Evolutionary conservation across 805 yeast species (phyloP), one percentile per base, ranked within the genome.

Genomic region (Candida odintsovae): DNA sequence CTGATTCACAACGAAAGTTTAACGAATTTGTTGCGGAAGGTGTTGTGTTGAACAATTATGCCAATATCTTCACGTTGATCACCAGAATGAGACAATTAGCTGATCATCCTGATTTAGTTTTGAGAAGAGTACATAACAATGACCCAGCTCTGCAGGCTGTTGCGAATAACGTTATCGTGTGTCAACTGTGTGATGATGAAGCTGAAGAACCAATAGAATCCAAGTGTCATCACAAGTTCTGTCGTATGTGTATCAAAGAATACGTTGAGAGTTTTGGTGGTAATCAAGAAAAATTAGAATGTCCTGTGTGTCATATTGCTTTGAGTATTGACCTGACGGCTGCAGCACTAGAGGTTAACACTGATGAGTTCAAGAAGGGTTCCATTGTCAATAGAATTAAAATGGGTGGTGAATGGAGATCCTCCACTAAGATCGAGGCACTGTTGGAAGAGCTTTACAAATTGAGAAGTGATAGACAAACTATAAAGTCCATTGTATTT

Each of bases 11-110:
- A 63, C 76, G 99, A 50, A 83, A 85, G 57, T 94, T 89, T 71
- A 88, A 87, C 58, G 94, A 90, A 39, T 94, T 82, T 62, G 98
- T 94, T 36, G 94, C 95, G 20, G 92, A 88, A 61, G 99, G 99
- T 66, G 97, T 94, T 37, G 97, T 94, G 21, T 71, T 94, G 48
- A 94, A 94, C 67, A 94, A 94, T 64, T 94, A 94, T 68, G 99
- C 99, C 40, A 94, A 94, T 59, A 94, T 94, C 59, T 94, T 94
- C 69, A 90, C 98, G 0, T 74, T 94, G 47, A 90, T 94, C 58
- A 94, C 99, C 0, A 73, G 99, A 57, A 95, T 94, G 99, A 79
- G 99, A 58, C 99, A 94, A 66, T 72, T 94, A 56, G 98, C 99
- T 0, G 99, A 94, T 64, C 99, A 94, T 65, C 99, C 99, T 0